Percentiles rank a stretch among this genome's conserved stretches.
phyloP scores from a whole-genome alignment of 2,329 filamentous ascomycete genomes.

The Pseudocercospora musae region DNA sequence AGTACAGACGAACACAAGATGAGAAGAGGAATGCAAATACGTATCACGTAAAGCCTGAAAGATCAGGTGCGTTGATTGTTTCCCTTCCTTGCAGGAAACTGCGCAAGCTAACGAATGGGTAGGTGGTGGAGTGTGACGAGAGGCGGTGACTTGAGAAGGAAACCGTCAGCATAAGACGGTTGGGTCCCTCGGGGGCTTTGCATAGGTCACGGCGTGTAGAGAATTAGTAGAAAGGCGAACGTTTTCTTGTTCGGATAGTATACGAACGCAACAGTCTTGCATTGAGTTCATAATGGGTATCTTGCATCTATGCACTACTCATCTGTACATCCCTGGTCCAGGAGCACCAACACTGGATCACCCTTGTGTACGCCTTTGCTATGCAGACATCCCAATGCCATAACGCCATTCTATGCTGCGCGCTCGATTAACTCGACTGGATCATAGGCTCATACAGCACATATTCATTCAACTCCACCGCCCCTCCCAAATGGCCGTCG shows the following conservation, averaged over 20 bases:
- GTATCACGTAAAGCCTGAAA: constrained; percentile 11
- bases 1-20: constrained; percentile 10
- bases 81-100: too few species aligned
- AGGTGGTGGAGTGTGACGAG: neutral
- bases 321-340: neutral
- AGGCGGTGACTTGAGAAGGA: neutral
- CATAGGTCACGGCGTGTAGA: neutral
- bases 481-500: neutral
- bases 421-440: neutral
- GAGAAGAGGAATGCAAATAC: constrained; percentile 11
- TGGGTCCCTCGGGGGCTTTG: neutral
- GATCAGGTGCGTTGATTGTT: constrained; percentile 8
- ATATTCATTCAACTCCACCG: neutral
- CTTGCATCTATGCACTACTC: constrained; percentile 5
- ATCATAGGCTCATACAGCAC: neutral
- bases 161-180: neutral
- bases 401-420: neutral
- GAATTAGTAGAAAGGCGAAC: neutral
- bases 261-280: neutral
- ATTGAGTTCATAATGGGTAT: constrained; percentile 1
- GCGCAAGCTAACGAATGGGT: neutral
- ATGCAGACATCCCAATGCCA: neutral
- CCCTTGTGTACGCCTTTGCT: neutral
- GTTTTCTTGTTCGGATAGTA: neutral
- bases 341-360: neutral